phyloP scores from a whole-genome alignment of 2,329 filamentous ascomycete genomes.

The Fusarium armeniacum region DNA sequence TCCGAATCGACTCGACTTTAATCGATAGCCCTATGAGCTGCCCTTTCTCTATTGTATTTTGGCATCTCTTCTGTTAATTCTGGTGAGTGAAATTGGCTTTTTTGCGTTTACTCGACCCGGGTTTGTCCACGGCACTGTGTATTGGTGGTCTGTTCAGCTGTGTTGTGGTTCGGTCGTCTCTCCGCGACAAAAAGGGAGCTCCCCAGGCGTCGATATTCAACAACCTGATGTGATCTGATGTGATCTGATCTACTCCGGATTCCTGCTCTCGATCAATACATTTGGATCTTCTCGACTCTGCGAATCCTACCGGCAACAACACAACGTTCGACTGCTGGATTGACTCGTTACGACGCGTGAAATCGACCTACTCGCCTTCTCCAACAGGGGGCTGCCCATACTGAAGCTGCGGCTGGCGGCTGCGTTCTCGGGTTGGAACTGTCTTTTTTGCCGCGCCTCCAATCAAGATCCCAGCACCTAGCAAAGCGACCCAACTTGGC shows the following conservation, averaged over 20 bases:
- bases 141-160: slow-evolving; percentile 31
- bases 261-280: slow-evolving; percentile 13
- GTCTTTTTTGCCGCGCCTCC: slow-evolving; percentile 47
- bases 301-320: slow-evolving; percentile 4
- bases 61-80: slow-evolving; percentile 42
- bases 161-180: slow-evolving; percentile 21
- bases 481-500: slow-evolving; percentile 38
- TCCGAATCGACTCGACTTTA: slow-evolving; percentile 32
- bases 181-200: slow-evolving; percentile 27
- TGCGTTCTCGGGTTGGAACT: slow-evolving; percentile 38
- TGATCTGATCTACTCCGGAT: slow-evolving; percentile 9
- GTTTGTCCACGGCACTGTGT: neutral
- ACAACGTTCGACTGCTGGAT: neutral
- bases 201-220: slow-evolving; percentile 30
- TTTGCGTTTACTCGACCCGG: slow-evolving; percentile 6
- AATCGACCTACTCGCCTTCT: slow-evolving; percentile 14
- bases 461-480: slow-evolving; percentile 44
- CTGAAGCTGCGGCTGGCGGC: slow-evolving; percentile 43
- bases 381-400: slow-evolving; percentile 33
- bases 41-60: slow-evolving; percentile 39
- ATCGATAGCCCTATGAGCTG: slow-evolving; percentile 41
- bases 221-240: neutral
- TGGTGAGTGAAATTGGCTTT: slow-evolving; percentile 39
- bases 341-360: slow-evolving; percentile 11
- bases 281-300: neutral